A percentile compares a stretch with the other conserved stretches of the same genome.
Conservation (phyloP, 768 basidiomycete genomes). For the Gloeophyllum trabeum region DNA sequence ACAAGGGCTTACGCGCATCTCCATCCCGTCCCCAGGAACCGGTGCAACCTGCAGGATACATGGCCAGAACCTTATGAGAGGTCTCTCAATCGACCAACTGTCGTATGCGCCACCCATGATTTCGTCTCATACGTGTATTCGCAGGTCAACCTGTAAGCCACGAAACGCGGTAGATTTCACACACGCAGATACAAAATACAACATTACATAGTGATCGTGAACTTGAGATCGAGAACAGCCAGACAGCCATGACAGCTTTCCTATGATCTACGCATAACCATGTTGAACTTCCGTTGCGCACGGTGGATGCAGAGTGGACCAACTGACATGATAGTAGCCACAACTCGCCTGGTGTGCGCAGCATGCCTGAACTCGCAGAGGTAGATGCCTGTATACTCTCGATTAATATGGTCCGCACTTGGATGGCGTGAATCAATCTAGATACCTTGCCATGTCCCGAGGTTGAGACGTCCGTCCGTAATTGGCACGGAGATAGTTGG, state of each 20-base stretch:
- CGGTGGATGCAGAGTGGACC: not conserved
- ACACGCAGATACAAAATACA: too few relatives aligned
- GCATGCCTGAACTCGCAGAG: slow-evolving; percentile 73
- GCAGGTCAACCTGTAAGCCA: too few relatives aligned
- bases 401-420: not conserved
- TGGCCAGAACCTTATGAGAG: too few relatives aligned
- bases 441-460: slow-evolving; percentile 91
- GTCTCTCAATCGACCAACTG: too few relatives aligned
- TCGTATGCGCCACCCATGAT: too few relatives aligned
- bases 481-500: slow-evolving; percentile 79
- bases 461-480: slow-evolving; percentile 60
- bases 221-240: not conserved
- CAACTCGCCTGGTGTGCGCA: slow-evolving; percentile 55
- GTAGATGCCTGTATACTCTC: slow-evolving; percentile 54
- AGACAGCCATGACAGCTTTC: not conserved
- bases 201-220: too few relatives aligned
- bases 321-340: slow-evolving; percentile 73
- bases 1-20: too few relatives aligned
- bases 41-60: too few relatives aligned
- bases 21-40: too few relatives aligned
- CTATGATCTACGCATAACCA: not conserved
- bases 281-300: not conserved
- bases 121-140: too few relatives aligned
- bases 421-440: slow-evolving; percentile 1
- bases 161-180: too few relatives aligned